These are phyloP conservation scores for Geosmithia morbida DNA, from an alignment of 2,329 filamentous ascomycete genomes.

Conservation along the genomic window DNA sequence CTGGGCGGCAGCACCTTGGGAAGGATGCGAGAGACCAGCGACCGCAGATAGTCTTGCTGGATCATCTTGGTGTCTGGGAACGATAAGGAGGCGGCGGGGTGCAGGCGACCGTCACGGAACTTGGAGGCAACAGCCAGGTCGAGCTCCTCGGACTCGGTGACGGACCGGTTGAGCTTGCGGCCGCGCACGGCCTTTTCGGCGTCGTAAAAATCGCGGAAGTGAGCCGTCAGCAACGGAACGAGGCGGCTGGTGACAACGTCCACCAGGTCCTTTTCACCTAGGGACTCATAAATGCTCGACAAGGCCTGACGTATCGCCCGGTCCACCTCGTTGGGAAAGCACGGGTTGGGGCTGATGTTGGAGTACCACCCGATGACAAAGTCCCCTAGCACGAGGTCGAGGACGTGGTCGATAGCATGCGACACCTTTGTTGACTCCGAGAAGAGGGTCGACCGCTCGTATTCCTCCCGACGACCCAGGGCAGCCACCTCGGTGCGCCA, in stretches of 20 bases:
- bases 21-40: conserved; percentile 56
- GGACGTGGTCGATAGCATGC: conserved; percentile 61
- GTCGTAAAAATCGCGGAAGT: conserved; percentile 81
- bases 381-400: conserved; percentile 65
- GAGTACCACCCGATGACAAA: conserved; percentile 84
- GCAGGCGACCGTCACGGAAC: conserved; percentile 77
- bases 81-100: conserved; percentile 69
- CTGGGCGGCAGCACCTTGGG: conserved; percentile 59
- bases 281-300: conserved; percentile 52
- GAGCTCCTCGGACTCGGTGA: conserved; percentile 93
- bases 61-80: conserved; percentile 73
- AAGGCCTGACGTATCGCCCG: conserved; percentile 61
- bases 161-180: conserved; percentile 70
- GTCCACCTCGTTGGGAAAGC: conserved; percentile 80
- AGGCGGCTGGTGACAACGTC: conserved; percentile 70
- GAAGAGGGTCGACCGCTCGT: conserved; percentile 57
- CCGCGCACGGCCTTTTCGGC: conserved; percentile 81
- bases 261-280: conserved; percentile 67
- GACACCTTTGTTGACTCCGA: conserved; percentile 66
- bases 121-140: conserved; percentile 92
- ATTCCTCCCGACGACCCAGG: conserved; percentile 50
- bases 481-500: conserved; percentile 61
- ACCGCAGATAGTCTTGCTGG: conserved; percentile 80
- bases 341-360: conserved; percentile 65
- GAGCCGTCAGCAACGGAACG: conserved; percentile 75